phyloP scores from a whole-genome alignment of 106 monocot genomes.

The Amphibolis antarctica region DNA sequence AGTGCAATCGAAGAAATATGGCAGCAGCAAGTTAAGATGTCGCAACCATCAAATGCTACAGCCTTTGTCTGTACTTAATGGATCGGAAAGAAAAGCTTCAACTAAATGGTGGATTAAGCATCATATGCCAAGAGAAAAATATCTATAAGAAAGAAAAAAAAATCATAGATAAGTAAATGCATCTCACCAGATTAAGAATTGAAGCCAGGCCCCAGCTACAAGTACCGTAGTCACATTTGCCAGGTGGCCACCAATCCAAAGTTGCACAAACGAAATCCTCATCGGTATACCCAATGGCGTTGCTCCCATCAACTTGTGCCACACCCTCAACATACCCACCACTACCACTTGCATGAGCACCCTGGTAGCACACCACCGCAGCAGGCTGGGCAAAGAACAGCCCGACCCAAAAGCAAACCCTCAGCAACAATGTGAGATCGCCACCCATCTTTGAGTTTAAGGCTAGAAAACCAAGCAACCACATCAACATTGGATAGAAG shows the following conservation, averaged over 20 bases:
- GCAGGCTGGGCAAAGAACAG: background rate
- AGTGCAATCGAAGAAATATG: background rate
- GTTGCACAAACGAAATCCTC: constrained; percentile 81
- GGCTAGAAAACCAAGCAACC: too few species aligned
- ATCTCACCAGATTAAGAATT: constrained; percentile 69
- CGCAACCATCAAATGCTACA: background rate
- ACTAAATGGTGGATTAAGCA: background rate
- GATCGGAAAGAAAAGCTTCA: background rate
- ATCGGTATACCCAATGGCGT: constrained; percentile 51
- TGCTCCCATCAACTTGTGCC: constrained; percentile 33
- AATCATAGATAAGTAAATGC: background rate
- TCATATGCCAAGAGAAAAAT: background rate
- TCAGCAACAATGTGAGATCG: background rate
- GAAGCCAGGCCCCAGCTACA: constrained; percentile 86
- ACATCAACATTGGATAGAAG: background rate
- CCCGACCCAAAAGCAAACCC: background rate
- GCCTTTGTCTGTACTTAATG: background rate
- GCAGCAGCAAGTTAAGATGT: background rate
- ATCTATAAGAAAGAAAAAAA: background rate
- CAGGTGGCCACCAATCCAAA: constrained; percentile 98
- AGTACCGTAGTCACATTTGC: constrained; percentile 92
- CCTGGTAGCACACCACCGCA: background rate
- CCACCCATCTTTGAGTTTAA: background rate
- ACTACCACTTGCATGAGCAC: constrained; percentile 1
- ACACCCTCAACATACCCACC: constrained; percentile 19